These are phyloP conservation scores for Malania oleifera DNA, from an alignment of 164 flowering plant species.

Conservation along the genomic window DNA sequence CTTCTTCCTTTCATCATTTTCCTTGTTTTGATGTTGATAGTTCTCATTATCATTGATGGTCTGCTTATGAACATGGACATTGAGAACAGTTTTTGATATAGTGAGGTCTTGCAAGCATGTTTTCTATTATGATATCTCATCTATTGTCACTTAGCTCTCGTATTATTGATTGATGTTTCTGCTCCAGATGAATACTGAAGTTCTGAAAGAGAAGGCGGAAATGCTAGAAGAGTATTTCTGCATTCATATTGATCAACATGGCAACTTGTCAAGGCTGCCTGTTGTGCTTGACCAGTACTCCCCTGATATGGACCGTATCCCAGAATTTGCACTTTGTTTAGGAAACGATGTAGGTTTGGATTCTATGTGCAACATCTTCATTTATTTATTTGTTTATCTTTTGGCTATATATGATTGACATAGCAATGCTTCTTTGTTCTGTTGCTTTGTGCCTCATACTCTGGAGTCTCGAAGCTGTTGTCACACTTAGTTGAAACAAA, in stretches of 20 bases:
- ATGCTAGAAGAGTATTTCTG: slow-evolving; percentile 2
- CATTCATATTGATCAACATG: slow-evolving; percentile 1
- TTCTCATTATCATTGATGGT: no score
- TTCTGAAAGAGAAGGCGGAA: not conserved
- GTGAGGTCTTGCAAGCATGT: no score
- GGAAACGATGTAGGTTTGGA: slow-evolving; percentile 4
- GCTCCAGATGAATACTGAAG: not conserved
- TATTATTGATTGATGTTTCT: not conserved
- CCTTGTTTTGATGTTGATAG: no score
- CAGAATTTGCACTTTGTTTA: slow-evolving; percentile 4
- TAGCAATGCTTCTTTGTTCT: not conserved
- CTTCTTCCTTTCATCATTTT: no score
- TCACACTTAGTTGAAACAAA: no score
- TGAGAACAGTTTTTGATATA: no score
- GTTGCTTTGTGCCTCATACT: not conserved
- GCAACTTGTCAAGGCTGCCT: not conserved
- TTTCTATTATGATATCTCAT: not conserved
- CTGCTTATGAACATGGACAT: no score
- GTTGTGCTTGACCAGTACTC: slow-evolving; percentile 5
- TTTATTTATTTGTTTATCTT: not conserved
- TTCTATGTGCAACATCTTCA: not conserved
- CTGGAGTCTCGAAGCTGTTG: no score
- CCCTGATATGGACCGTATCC: slow-evolving; percentile 5
- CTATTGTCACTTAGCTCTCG: not conserved
- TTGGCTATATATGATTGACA: not conserved